Evolutionary conservation across 805 yeast species (phyloP), one percentile per base, ranked within the genome.

Genomic region (Metschnikowia similis): DNA sequence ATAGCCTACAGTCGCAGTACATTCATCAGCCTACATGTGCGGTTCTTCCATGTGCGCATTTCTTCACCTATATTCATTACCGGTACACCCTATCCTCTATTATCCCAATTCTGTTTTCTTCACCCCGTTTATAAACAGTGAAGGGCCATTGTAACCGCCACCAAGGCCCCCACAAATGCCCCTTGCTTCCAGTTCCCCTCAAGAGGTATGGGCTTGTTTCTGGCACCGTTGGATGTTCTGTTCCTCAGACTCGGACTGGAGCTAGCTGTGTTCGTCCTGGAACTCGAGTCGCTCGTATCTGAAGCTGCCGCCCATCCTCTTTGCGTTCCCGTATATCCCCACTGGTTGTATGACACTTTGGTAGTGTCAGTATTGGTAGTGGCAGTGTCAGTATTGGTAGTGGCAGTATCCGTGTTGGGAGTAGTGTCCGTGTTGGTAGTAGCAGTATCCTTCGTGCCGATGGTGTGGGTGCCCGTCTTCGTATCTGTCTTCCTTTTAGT

Each of bases 271-370:
- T 11, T 5, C 21, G 37, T n/a, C 4, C 38, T 32, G 8, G 39
- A 42, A n/a, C 13, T 29, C 17, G 53, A 30, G 3, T 10, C 28
- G 17, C 17, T 7, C 14, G 35, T 16, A 4, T 14, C 11, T 4
- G 44, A 41, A n/a, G 10, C 31, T 17, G 51, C 32, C 17, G 51
- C 55, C 77, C 77, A 72, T 3, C 50, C 52, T 0, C 70, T 64
- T 53, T 72, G 73, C 1, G 66, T 54, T 1, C 77, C 77, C 4
- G 72, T 67, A 55, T 72, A 72, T 1, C 77, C 77, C 66, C 68
- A 72, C 51, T 70, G 70, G 58, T 72, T 72, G 59, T 61, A 72
- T 6, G 69, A 55, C 28, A 50, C 66, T 8, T 36, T 62, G 54
- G 26, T 17, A 8, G 10, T 31, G 13, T 31, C n/a, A 5, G 42